Percentiles rank a stretch among this genome's conserved stretches.
Conservation (phyloP, 2,329 filamentous ascomycete genomes). For the Xylaria sp. region DNA sequence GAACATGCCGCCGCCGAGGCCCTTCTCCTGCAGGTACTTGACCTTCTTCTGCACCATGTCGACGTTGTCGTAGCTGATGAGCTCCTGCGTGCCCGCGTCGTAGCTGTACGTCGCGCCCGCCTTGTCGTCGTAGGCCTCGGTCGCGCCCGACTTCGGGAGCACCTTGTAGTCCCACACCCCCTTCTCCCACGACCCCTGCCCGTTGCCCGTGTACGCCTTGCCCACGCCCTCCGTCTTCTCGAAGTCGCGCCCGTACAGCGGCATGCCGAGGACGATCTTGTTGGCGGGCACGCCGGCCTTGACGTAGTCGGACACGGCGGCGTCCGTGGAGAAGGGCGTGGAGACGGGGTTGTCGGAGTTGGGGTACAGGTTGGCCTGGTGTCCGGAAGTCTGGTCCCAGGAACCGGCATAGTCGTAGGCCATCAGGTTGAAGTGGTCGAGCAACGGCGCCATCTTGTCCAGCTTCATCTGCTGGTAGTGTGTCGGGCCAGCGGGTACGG, state of each 20-base stretch:
- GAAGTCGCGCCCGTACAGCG: slow-evolving; percentile 78
- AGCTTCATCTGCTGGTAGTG: slow-evolving; percentile 54
- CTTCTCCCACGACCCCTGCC: slow-evolving; percentile 70
- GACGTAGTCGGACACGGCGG: slow-evolving; percentile 68
- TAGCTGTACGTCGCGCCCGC: slow-evolving; percentile 72
- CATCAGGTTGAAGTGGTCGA: slow-evolving; percentile 67
- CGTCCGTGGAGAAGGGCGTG: slow-evolving; percentile 71
- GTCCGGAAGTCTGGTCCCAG: slow-evolving; percentile 66
- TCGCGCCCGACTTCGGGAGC: slow-evolving; percentile 64
- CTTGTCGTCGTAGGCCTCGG: slow-evolving; percentile 58
- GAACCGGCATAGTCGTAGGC: slow-evolving; percentile 74
- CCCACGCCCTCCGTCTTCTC: slow-evolving; percentile 66
- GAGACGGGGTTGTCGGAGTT: slow-evolving; percentile 54
- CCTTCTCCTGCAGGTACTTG: slow-evolving; percentile 61
- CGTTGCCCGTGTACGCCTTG: slow-evolving; percentile 63
- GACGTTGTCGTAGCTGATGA: slow-evolving; percentile 74
- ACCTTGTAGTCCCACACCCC: slow-evolving; percentile 77
- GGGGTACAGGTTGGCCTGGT: slow-evolving; percentile 72
- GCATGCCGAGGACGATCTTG: slow-evolving; percentile 79
- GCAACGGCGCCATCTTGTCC: slow-evolving; percentile 45
- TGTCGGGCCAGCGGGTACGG: slow-evolving; percentile 50
- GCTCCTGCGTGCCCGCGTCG: slow-evolving; percentile 58
- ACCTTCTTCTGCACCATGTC: slow-evolving; percentile 64
- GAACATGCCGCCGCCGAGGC: slow-evolving; percentile 80
- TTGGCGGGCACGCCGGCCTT: slow-evolving; percentile 59